Base-by-base conservation (phyloP, 441 rosid species). In the Pelargonium fulgidum region DNA sequence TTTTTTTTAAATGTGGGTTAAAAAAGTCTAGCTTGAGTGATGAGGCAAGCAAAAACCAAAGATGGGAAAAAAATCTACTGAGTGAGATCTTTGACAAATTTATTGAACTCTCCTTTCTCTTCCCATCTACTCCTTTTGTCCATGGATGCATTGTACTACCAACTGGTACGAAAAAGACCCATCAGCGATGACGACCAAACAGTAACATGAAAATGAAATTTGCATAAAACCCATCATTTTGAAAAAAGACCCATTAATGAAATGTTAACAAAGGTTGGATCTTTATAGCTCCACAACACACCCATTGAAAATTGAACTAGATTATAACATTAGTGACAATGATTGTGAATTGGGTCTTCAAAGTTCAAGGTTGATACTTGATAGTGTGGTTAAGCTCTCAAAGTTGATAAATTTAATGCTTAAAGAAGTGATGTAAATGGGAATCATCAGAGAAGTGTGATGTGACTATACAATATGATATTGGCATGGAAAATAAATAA, bases 21-120 rank as follows among this genome's bases (percentile, higher is more conserved):
- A 52, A 54, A 54, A 7, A 54, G 17, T n/a, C 7, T 54, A 20
- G 11, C 16, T 36, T 58, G 26, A 69, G 61, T 59, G 78, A 71
- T 78, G 85, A 78, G 70, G 85, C 82, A 81, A 81, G 84, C 82
- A 79, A 64, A 72, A 68, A 61, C n/a, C 65, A 79, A 69, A 39
- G 64, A 45, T 73, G 77, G 71, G 73, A 16, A 0, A 19, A 9
- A 72, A 70, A 72, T 83, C 83, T 75, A 36, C 64, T 11, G 77
- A 66, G 56, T 58, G 59, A 83, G 73, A 79, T 79, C 85, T 80
- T 80, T 83, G 73, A 77, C 73, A 67, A 67, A 66, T 77, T 85
- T 79, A 70, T 72, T 70, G 65, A 68, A 64, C 72, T n/a, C 75
- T 33, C 61, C 9, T 8, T 9, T 17, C 13, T 3, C 36, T 29